A percentile compares a stretch with the other conserved stretches of the same genome.
Conservation (phyloP, 2,329 filamentous ascomycete genomes). For the Bipolaris sorokiniana region DNA sequence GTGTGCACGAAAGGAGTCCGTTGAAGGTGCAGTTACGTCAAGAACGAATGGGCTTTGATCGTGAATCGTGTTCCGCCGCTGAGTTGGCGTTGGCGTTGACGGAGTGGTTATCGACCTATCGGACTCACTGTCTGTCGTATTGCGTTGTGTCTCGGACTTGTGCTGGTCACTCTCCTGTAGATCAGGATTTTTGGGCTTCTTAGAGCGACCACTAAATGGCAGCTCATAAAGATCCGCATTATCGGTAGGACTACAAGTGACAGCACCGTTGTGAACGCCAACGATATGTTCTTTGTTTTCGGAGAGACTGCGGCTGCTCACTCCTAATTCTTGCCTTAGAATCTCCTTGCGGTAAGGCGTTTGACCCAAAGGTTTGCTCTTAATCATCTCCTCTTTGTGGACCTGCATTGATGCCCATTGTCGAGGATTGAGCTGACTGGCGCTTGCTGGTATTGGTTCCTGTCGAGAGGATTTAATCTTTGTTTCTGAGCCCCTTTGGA, state of each 20-base stretch:
- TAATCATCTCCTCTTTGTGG: constrained; percentile 2
- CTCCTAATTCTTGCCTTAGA: neutral
- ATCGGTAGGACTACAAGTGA: neutral
- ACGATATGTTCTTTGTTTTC: neutral
- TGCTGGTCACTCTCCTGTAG: neutral
- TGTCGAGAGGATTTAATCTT: neutral
- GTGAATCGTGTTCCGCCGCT: neutral
- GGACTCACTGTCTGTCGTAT: neutral
- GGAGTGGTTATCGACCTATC: neutral
- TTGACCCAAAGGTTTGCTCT: constrained; percentile 1
- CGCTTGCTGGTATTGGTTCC: neutral
- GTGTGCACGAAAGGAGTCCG: neutral
- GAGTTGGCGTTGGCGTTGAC: neutral
- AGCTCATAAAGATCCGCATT: neutral
- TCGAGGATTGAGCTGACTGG: neutral
- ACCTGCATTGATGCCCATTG: constrained; percentile 6
- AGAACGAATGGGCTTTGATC: neutral
- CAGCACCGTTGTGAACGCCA: neutral
- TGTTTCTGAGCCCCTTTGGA: neutral
- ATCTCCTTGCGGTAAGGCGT: neutral
- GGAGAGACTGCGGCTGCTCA: too few species aligned
- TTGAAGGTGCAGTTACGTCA: too few species aligned
- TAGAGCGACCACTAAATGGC: neutral
- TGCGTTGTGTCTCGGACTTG: neutral
- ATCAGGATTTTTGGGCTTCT: neutral